A percentile compares a stretch with the other conserved stretches of the same genome.
phyloP scores from a whole-genome alignment of 306 rosid species.

The Pueraria montana region DNA sequence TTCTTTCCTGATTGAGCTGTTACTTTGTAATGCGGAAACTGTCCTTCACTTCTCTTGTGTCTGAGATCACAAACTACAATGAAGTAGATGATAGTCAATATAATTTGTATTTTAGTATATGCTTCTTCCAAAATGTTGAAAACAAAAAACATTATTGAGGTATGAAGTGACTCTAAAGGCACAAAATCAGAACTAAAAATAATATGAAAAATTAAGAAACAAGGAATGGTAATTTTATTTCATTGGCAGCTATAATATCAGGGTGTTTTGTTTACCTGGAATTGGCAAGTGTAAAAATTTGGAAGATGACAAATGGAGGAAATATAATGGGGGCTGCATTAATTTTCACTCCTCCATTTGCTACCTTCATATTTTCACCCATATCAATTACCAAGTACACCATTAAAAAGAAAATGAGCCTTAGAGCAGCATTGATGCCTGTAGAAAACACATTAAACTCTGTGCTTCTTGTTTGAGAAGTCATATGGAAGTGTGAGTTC shows the following conservation, averaged over 20 bases:
- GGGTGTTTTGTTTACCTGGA: background rate
- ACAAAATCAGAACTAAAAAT: background rate
- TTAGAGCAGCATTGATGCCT: background rate
- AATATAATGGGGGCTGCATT: background rate
- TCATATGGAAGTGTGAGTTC: background rate
- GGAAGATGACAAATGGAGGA: background rate
- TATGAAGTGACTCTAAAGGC: background rate
- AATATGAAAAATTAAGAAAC: background rate
- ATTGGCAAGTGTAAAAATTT: background rate
- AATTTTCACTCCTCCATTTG: background rate
- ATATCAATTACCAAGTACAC: background rate
- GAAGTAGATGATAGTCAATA: constrained; percentile 18
- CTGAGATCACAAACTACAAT: constrained; percentile 71
- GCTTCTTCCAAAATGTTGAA: background rate
- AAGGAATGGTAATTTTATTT: constrained; percentile 17
- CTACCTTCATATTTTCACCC: background rate
- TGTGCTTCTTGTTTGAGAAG: background rate
- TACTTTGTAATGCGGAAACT: constrained; percentile 73
- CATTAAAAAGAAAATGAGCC: background rate
- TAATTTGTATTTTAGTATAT: background rate
- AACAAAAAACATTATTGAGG: background rate
- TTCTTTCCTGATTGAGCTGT: constrained; percentile 7
- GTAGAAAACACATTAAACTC: too few species aligned
- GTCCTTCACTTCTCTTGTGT: constrained; percentile 60
- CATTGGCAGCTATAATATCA: background rate